Evolutionary conservation across 192 early-diverging fungal genomes (phyloP).

Genomic region (Funneliformis mosseae): DNA sequence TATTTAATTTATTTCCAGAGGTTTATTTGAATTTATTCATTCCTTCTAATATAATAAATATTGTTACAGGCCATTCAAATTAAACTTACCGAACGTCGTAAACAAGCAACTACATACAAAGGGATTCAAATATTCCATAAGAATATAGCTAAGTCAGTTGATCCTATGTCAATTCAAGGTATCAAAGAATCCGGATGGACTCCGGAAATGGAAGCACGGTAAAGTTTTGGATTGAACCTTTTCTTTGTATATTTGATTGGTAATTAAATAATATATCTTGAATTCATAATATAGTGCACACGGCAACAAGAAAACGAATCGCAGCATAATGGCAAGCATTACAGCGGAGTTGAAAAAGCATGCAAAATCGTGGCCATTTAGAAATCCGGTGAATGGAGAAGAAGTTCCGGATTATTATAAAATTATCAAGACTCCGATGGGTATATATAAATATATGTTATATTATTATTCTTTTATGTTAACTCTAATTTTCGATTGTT

Average conservation of each 20-base stretch:
- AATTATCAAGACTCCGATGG: slow-evolving; percentile 97
- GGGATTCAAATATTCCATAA: slow-evolving; percentile 71
- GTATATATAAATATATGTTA: background rate
- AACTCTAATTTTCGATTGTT: background rate
- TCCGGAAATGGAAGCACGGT: slow-evolving; percentile 76
- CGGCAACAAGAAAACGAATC: slow-evolving; percentile 53
- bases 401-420: slow-evolving; percentile 95
- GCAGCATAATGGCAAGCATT: slow-evolving; percentile 70
- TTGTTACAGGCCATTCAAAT: slow-evolving; percentile 72
- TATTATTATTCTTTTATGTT: background rate
- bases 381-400: slow-evolving; percentile 81
- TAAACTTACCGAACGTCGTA: slow-evolving; percentile 76
- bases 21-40: background rate
- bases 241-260: background rate
- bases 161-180: slow-evolving; percentile 86
- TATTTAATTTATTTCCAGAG: background rate
- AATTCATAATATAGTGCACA: slow-evolving; percentile 33
- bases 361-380: slow-evolving; percentile 91
- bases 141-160: slow-evolving; percentile 55
- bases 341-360: slow-evolving; percentile 79
- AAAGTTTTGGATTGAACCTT: background rate
- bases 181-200: slow-evolving; percentile 94
- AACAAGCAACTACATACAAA: slow-evolving; percentile 75
- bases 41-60: background rate
- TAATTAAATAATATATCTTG: background rate